Evolutionary conservation across 2,329 filamentous ascomycete species (phyloP).

Genomic region (Fusarium fracticaudum): DNA sequence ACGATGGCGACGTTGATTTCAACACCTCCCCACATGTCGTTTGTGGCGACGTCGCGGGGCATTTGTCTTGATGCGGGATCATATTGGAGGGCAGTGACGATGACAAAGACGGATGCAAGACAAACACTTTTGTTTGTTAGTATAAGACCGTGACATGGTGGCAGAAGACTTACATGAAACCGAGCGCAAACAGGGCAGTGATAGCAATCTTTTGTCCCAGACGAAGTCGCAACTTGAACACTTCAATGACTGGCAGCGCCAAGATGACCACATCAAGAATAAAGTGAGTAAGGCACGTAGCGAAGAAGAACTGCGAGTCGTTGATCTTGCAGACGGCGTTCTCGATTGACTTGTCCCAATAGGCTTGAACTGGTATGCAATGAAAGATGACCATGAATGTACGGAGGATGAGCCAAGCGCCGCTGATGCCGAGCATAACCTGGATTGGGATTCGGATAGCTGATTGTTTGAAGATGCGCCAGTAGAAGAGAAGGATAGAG

Average conservation of each 20-base stretch:
- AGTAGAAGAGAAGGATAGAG: slow-evolving; percentile 45
- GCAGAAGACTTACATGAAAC: slow-evolving; percentile 36
- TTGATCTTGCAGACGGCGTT: slow-evolving; percentile 46
- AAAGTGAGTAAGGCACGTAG: slow-evolving; percentile 46
- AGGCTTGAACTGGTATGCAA: slow-evolving; percentile 47
- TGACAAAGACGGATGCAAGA: slow-evolving; percentile 30
- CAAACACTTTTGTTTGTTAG: slow-evolving; percentile 24
- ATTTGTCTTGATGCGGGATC: slow-evolving; percentile 31
- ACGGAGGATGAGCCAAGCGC: slow-evolving; percentile 43
- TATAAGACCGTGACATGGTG: background rate
- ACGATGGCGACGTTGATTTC: slow-evolving; percentile 39
- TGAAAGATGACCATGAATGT: slow-evolving; percentile 49
- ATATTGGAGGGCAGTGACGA: slow-evolving; percentile 26
- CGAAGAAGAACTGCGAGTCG: slow-evolving; percentile 46
- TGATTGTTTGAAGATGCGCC: slow-evolving; percentile 43
- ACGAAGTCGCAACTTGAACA: slow-evolving; percentile 44
- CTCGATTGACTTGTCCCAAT: slow-evolving; percentile 45
- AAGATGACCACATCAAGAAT: slow-evolving; percentile 47
- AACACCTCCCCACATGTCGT: slow-evolving; percentile 34
- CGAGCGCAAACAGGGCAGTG: slow-evolving; percentile 43
- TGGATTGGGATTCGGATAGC: slow-evolving; percentile 43
- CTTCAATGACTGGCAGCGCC: slow-evolving; percentile 44
- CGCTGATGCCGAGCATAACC: slow-evolving; percentile 34
- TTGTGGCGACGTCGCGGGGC: slow-evolving; percentile 27
- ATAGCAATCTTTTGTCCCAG: slow-evolving; percentile 44